These are phyloP conservation scores for Penicillium sp. DNA, from an alignment of 2,329 filamentous ascomycete species.

Conservation along the genomic window DNA sequence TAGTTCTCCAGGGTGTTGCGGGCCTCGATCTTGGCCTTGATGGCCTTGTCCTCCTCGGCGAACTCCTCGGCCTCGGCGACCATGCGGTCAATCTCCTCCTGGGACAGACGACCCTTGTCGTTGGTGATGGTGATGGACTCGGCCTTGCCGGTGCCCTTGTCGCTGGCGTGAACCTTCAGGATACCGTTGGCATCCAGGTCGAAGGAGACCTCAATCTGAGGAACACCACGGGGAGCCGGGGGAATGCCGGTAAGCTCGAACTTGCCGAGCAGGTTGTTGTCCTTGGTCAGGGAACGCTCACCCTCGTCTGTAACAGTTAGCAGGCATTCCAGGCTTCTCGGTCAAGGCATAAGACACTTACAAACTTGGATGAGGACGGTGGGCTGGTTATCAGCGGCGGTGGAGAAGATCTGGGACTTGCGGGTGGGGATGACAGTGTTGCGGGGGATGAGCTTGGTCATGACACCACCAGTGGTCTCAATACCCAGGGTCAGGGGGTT, in stretches of 20 bases:
- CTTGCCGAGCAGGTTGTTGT: conserved; percentile 95
- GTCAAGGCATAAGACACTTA: too few relatives aligned
- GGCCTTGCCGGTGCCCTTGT: conserved; percentile 96
- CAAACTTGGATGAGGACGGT: conserved; percentile 92
- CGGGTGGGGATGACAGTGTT: conserved; percentile 91
- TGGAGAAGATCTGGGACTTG: conserved; percentile 99
- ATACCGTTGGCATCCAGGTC: conserved; percentile 98
- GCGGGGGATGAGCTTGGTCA: conserved; percentile 92
- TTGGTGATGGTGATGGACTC: conserved; percentile 99
- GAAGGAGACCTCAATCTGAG: conserved; percentile 96
- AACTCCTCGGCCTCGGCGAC: conserved; percentile 96
- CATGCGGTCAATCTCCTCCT: conserved; percentile 99
- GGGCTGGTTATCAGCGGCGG: conserved; percentile 91
- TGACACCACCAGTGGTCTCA: conserved; percentile 92
- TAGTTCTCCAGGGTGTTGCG: conserved; percentile 98
- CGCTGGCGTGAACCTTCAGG: conserved; percentile 85
- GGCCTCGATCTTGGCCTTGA: conserved; percentile 90
- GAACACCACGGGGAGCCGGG: conserved; percentile 86
- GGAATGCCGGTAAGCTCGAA: conserved; percentile 96
- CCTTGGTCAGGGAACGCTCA: conserved; percentile 86
- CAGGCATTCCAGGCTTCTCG: too few relatives aligned
- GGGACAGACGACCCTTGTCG: conserved; percentile 93
- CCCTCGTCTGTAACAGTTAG: too few relatives aligned
- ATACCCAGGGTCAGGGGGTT: conserved; percentile 95
- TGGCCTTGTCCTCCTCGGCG: conserved; percentile 98